phyloP scores from a whole-genome alignment of 192 early-diverging fungal species.

The Entomortierella parvispora region DNA sequence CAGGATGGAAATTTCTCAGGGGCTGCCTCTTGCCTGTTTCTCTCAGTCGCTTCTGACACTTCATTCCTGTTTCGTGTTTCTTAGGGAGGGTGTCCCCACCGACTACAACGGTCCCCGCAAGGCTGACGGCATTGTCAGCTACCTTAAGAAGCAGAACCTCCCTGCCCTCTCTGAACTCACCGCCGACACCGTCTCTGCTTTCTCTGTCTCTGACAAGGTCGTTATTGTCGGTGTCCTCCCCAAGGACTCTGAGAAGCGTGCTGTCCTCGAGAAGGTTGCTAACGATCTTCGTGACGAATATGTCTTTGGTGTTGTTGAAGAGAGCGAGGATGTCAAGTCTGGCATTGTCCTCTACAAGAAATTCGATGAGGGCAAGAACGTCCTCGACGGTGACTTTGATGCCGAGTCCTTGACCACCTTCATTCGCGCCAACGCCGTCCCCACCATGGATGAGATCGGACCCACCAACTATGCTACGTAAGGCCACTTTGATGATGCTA shows the following conservation, averaged over 20 bases:
- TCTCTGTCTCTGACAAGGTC: conserved; percentile 87
- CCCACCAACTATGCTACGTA: conserved; percentile 88
- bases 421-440: conserved; percentile 83
- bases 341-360: conserved; percentile 87
- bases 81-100: conserved; percentile 67
- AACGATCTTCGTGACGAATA: conserved; percentile 87
- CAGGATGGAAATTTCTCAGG: too few species aligned
- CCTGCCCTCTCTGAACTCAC: conserved; percentile 82
- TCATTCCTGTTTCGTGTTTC: too few species aligned
- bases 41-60: too few species aligned
- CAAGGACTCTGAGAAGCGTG: conserved; percentile 71
- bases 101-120: conserved; percentile 92
- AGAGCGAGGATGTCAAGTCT: conserved; percentile 66
- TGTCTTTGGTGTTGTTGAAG: conserved; percentile 83
- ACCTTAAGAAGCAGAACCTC: conserved; percentile 94
- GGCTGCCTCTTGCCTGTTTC: background rate
- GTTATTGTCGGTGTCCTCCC: conserved; percentile 89
- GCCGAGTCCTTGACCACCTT: conserved; percentile 71
- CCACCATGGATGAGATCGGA: conserved; percentile 90
- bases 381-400: conserved; percentile 69
- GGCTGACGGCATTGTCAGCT: conserved; percentile 86
- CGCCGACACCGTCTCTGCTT: conserved; percentile 75
- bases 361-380: conserved; percentile 88
- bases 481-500: too few species aligned
- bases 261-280: conserved; percentile 74